phyloP scores from a whole-genome alignment of 139 green algal species.

The Chlamydomonas incerta region DNA sequence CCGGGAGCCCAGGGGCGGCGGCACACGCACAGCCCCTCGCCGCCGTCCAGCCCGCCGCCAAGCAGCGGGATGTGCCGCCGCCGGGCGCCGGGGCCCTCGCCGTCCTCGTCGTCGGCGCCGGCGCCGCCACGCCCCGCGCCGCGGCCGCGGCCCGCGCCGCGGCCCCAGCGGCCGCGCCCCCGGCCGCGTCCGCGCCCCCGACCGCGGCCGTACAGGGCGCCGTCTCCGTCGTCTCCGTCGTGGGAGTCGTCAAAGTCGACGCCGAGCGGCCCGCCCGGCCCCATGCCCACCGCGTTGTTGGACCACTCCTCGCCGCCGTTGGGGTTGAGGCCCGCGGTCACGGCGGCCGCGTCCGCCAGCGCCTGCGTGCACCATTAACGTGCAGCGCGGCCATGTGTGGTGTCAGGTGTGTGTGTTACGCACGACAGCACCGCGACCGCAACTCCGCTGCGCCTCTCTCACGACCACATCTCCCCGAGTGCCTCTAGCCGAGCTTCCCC shows the following conservation, averaged over 20 bases:
- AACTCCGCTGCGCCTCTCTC: too few species aligned
- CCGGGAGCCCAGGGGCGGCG: background rate
- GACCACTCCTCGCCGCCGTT: background rate
- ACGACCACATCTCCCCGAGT: too few species aligned
- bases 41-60: background rate
- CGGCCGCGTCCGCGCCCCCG: background rate
- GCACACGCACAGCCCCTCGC: conserved; percentile 16
- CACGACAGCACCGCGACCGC: too few species aligned
- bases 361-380: too few species aligned
- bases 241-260: too few species aligned
- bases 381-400: too few species aligned
- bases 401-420: too few species aligned
- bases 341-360: conserved; percentile 13
- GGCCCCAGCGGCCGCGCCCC: background rate
- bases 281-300: background rate
- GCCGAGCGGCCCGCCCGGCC: too few species aligned
- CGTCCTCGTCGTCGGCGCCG: background rate
- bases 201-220: background rate
- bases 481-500: too few species aligned
- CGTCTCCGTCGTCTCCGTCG: background rate
- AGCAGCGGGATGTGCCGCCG: background rate
- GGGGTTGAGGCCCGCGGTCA: conserved; percentile 7
- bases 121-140: background rate
- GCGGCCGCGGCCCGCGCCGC: background rate
- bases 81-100: background rate